Evolutionary conservation across 2,329 filamentous ascomycete species (phyloP).

Genomic region (Sarocladiaceae sp.): DNA sequence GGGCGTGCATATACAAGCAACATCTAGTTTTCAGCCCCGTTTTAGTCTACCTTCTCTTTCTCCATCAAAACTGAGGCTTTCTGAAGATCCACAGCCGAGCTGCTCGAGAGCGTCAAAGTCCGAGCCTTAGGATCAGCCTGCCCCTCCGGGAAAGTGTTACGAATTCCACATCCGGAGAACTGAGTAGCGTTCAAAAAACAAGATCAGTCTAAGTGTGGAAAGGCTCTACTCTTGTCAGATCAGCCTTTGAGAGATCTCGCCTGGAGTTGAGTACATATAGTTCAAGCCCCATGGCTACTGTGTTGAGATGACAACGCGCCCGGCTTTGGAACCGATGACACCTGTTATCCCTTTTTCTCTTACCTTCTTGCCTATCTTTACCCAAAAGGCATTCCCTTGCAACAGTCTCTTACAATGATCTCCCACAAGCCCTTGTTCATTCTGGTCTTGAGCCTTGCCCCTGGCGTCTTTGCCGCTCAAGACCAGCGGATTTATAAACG

Average conservation of each 20-base stretch:
- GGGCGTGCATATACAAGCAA: too few relatives aligned
- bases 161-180: background rate
- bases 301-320: background rate
- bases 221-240: background rate
- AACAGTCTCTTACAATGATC: background rate
- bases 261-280: conserved; percentile 2
- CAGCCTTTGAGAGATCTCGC: background rate
- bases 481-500: background rate
- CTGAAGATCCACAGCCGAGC: background rate
- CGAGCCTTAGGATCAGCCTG: too few relatives aligned
- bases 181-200: background rate
- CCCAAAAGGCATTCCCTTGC: background rate
- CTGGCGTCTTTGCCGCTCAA: background rate
- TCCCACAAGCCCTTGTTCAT: background rate
- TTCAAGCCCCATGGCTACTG: background rate
- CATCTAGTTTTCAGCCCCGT: too few relatives aligned
- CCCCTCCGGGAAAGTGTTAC: too few relatives aligned
- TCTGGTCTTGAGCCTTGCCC: background rate
- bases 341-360: background rate
- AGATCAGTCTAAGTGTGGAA: too few relatives aligned
- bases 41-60: too few relatives aligned
- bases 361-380: background rate
- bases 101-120: too few relatives aligned
- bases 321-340: background rate
- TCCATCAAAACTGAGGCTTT: background rate